Conservation (phyloP, 78 protist species). For the Dictyostelium firmibasis region DNA sequence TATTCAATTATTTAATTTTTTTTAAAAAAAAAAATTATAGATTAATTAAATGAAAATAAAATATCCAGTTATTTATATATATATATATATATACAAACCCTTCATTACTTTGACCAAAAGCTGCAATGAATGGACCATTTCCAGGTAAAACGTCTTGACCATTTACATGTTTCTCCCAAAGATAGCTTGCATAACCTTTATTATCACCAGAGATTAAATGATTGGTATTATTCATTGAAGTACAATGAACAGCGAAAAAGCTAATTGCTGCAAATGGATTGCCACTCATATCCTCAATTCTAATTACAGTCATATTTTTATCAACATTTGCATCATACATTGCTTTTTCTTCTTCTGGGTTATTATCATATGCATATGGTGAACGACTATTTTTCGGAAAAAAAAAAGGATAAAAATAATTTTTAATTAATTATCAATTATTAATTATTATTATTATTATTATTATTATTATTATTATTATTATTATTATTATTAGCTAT, state of each 20-base stretch:
- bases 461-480: background rate
- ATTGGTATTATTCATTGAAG: constrained; percentile 86
- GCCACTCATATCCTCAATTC: constrained; percentile 60
- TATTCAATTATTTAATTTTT: too few species aligned
- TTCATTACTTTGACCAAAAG: constrained; percentile 83
- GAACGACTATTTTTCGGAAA: constrained; percentile 84
- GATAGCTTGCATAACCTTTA: constrained; percentile 90
- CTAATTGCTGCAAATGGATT: constrained; percentile 70
- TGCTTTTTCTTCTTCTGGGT: constrained; percentile 85
- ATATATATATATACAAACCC: background rate
- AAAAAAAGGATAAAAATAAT: background rate
- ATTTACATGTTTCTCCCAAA: constrained; percentile 66
- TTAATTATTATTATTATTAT: too few species aligned
- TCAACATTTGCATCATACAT: constrained; percentile 67
- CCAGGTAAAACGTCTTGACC: constrained; percentile 56
- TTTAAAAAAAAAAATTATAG: too few species aligned
- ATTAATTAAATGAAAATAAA: too few species aligned
- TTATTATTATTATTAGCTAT: too few species aligned
- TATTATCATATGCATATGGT: constrained; percentile 83
- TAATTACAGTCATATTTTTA: constrained; percentile 78
- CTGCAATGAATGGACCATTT: constrained; percentile 84
- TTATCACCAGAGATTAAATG: constrained; percentile 87
- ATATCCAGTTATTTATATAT: too few species aligned
- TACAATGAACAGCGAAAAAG: constrained; percentile 84
- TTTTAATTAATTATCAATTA: too few species aligned